Conservation (phyloP, 108 stramenopile species). For the Cyclotella sp. region DNA sequence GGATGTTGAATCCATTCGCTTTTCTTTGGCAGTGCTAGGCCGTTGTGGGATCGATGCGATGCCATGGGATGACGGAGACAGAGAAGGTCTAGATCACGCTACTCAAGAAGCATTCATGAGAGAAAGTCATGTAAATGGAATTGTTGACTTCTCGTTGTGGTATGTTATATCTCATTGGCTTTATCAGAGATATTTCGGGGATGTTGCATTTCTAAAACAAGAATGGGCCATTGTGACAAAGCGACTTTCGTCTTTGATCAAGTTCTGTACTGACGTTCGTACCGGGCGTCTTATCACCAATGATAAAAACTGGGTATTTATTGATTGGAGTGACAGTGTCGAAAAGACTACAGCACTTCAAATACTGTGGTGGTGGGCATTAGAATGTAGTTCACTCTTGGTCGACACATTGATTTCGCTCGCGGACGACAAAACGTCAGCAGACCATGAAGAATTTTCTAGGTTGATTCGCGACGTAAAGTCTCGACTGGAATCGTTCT, state of each 20-base stretch:
- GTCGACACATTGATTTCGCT: conserved; percentile 15
- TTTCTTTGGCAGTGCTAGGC: conserved; percentile 43
- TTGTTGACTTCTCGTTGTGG: conserved; percentile 55
- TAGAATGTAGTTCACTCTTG: conserved; percentile 29
- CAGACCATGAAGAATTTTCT: conserved; percentile 3
- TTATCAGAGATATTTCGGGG: conserved; percentile 50
- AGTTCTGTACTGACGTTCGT: conserved; percentile 24
- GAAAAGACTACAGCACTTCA: conserved; percentile 40
- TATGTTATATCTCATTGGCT: conserved; percentile 45
- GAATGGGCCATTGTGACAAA: conserved; percentile 39
- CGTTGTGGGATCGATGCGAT: conserved; percentile 39
- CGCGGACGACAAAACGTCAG: neutral
- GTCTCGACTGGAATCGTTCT: conserved; percentile 29
- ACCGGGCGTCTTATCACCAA: conserved; percentile 27
- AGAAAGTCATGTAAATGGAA: conserved; percentile 48
- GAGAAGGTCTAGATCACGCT: neutral
- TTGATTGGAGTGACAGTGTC: conserved; percentile 47
- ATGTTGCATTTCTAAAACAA: conserved; percentile 31
- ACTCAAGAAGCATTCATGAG: neutral
- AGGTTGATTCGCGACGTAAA: neutral
- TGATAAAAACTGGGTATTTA: conserved; percentile 48
- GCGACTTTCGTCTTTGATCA: conserved; percentile 26
- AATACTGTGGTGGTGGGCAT: conserved; percentile 56
- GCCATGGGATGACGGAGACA: neutral
- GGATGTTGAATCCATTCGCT: conserved; percentile 35